Base-by-base conservation (phyloP, 495 filamentous ascomycete species). In the Halenospora varia region DNA sequence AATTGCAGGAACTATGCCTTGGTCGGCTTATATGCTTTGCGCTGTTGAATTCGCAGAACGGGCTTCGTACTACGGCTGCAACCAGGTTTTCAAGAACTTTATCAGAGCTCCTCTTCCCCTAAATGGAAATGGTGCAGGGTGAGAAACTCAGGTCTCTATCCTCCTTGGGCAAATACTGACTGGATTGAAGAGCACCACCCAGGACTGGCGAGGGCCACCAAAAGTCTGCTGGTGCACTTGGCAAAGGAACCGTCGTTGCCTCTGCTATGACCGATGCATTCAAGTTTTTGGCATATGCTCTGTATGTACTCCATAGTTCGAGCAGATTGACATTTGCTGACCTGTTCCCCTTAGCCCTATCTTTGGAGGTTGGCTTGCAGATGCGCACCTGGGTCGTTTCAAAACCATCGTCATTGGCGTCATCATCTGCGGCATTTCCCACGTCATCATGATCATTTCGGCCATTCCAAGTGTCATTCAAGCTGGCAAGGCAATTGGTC, bases 351-450 rank as follows among this genome's bases (percentile, higher is more conserved):
- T 42, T 2, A 61, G 48, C 10, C 82, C 82, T 6, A 74, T 85
- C 48, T 74, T 79, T 50, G 82, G 81, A 25, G 82, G 75, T 2
- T 85, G 80, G 80, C 71, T 80, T 55, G 81, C 82, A 10, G 82
- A 85, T 61, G 76, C 77, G 9, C 70, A 79, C 54, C 72, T 81
- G 25, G 82, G 81, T 1, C 74, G 81, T 19, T 86, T 82, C 68
- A 81, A 79, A 55, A 80, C 82, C 57, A 85, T 88, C 57, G 70
- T 74, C 55, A 71, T 81, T 61, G 85, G 84, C 56, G 78, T 86
- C 0, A 48, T 68, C 0, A 70, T 87, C 26, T 86, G 82, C 58
- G 77, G 84, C 50, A 55, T 84, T 41, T 83, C 83, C 19, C 82
- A 86, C 63, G 60, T 86, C 48, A 80, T 87, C 63, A 79, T 84